Evolutionary conservation across 768 basidiomycete species (phyloP).

Genomic region (Candolleomyces eurysporus): DNA sequence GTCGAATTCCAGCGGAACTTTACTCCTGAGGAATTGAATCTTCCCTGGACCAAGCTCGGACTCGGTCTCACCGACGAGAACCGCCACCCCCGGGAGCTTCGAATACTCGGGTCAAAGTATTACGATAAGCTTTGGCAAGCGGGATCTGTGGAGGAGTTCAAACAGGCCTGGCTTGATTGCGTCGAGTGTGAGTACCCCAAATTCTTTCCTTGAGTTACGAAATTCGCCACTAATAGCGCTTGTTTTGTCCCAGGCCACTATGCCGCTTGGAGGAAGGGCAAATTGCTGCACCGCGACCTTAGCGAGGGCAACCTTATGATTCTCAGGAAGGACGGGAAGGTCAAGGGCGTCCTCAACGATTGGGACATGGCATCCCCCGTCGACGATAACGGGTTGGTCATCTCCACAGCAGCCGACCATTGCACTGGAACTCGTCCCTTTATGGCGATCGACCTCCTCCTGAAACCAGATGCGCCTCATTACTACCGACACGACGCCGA

Average conservation of each 20-base stretch:
- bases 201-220: background rate
- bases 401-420: background rate
- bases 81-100: slow-evolving; percentile 11
- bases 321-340: background rate
- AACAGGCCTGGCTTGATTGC: slow-evolving; percentile 24
- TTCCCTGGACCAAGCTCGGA: slow-evolving; percentile 12
- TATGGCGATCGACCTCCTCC: slow-evolving; percentile 5
- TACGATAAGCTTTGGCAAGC: slow-evolving; percentile 23
- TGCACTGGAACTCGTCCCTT: slow-evolving; percentile 3
- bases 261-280: slow-evolving; percentile 12
- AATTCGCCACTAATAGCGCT: background rate
- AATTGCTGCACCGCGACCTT: slow-evolving; percentile 7
- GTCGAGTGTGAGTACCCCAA: slow-evolving; percentile 26
- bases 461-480: background rate
- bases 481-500: slow-evolving; percentile 4
- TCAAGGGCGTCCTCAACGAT: slow-evolving; percentile 6
- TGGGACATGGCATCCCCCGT: slow-evolving; percentile 7
- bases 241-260: slow-evolving; percentile 20
- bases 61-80: background rate
- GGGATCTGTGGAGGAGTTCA: slow-evolving; percentile 20
- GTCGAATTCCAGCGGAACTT: background rate
- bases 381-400: background rate
- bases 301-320: slow-evolving; percentile 11
- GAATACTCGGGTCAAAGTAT: slow-evolving; percentile 16
- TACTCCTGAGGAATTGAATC: background rate